These are phyloP conservation scores for Mercurialis annua DNA, from an alignment of 345 rosid species.

Conservation along the genomic window DNA sequence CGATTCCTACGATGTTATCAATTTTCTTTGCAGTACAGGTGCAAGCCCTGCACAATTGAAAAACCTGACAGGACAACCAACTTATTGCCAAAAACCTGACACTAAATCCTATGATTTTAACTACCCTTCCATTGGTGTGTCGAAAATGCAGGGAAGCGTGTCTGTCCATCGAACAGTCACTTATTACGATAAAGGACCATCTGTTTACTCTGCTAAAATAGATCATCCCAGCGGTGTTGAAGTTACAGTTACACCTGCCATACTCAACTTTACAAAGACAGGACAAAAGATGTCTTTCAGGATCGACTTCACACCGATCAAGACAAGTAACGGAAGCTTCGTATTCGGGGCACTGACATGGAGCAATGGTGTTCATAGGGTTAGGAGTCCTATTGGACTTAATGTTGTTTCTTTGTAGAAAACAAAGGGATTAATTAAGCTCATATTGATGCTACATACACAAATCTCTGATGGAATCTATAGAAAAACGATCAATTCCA, in stretches of 20 bases:
- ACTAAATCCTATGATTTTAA: constrained; percentile 36
- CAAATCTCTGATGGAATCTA: too few species aligned
- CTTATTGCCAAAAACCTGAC: constrained; percentile 28
- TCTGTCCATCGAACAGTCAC: constrained; percentile 40
- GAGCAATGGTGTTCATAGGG: constrained; percentile 37
- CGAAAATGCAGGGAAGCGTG: constrained; percentile 39
- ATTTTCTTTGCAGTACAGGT: constrained; percentile 48
- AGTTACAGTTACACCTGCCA: constrained; percentile 39
- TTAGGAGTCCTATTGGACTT: constrained; percentile 44
- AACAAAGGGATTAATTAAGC: too few species aligned
- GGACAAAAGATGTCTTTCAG: constrained; percentile 39
- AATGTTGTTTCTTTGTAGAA: constrained; percentile 33
- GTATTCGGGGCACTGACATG: constrained; percentile 49
- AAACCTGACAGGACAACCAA: constrained; percentile 40
- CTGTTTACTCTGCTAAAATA: constrained; percentile 27
- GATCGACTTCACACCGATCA: constrained; percentile 36
- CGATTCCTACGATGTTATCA: constrained; percentile 28
- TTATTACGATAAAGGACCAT: constrained; percentile 37
- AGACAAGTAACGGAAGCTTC: constrained; percentile 35
- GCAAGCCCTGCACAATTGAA: constrained; percentile 40
- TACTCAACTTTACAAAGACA: constrained; percentile 32
- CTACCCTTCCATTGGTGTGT: constrained; percentile 47
- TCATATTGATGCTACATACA: too few species aligned
- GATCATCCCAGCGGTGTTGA: constrained; percentile 36
- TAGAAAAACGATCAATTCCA: too few species aligned